These are phyloP conservation scores for Leishmania braziliensis DNA, from an alignment of 208 protist species.

Conservation along the genomic window DNA sequence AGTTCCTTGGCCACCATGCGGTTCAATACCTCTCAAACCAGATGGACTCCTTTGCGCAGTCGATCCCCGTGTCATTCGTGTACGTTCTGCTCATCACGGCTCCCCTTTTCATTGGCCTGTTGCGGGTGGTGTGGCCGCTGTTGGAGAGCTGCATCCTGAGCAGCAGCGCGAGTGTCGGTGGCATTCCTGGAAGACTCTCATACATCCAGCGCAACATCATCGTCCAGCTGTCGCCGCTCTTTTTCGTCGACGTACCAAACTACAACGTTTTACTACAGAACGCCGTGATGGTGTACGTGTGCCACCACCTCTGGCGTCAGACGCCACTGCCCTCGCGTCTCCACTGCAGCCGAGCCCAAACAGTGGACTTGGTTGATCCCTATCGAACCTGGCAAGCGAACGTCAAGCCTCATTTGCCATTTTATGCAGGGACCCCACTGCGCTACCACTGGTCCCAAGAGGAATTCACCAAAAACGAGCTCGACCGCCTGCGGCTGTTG, in stretches of 20 bases:
- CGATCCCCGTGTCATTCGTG: not conserved
- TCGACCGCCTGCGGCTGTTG: slow-evolving; percentile 13
- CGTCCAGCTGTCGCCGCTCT: slow-evolving; percentile 6
- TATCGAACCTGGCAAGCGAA: slow-evolving; percentile 16
- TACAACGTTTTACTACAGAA: slow-evolving; percentile 28
- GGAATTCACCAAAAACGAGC: not conserved
- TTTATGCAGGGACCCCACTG: not conserved
- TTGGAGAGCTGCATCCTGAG: slow-evolving; percentile 7
- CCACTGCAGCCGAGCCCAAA: not conserved
- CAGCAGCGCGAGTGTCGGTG: not conserved
- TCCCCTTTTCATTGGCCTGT: slow-evolving; percentile 25
- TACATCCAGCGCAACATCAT: slow-evolving; percentile 26
- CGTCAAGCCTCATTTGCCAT: not conserved
- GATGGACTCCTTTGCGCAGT: not conserved
- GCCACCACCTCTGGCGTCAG: slow-evolving; percentile 12
- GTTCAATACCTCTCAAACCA: not conserved
- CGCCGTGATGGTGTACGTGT: slow-evolving; percentile 24
- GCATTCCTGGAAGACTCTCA: not conserved
- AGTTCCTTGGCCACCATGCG: not conserved
- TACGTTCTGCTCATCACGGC: slow-evolving; percentile 23
- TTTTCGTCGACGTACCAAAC: not conserved
- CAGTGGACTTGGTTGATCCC: slow-evolving; percentile 17
- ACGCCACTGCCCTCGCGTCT: not conserved
- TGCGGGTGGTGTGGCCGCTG: slow-evolving; percentile 28
- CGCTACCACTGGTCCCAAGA: too few relatives aligned